Evolutionary conservation across 441 rosid genomes (phyloP).

Genomic region (Populus tomentosa): DNA sequence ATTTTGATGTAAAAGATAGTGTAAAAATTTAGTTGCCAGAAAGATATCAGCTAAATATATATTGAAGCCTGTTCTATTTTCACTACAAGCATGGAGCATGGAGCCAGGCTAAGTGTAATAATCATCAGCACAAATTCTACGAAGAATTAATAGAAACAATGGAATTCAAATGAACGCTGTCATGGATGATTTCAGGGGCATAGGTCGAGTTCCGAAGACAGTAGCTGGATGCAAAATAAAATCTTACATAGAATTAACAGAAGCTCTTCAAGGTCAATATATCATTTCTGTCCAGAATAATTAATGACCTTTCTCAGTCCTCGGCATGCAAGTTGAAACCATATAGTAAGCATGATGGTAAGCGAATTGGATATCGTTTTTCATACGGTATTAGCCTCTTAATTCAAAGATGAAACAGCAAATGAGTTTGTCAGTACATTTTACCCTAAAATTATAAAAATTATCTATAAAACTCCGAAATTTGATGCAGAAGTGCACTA

Average conservation of each 20-base stretch:
- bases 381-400: not conserved
- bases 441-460: not conserved
- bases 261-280: not conserved
- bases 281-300: not conserved
- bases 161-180: not conserved
- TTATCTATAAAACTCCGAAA: not conserved
- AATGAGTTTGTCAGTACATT: not conserved
- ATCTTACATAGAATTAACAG: not conserved
- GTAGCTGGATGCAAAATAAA: not conserved
- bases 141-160: not conserved
- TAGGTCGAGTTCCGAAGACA: not conserved
- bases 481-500: not conserved
- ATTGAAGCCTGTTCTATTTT: not conserved
- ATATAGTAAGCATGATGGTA: not conserved
- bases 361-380: not conserved
- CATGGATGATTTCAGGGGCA: not conserved
- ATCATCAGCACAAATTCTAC: not conserved
- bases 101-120: not conserved
- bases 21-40: not conserved
- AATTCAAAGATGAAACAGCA: not conserved
- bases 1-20: not conserved
- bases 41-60: not conserved
- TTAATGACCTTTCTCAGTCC: not conserved
- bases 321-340: not conserved
- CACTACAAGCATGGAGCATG: not conserved